Percentiles rank a stretch among this genome's conserved stretches.
These are phyloP conservation scores for Knufia petricola DNA, from an alignment of 2,329 filamentous ascomycete genomes.

Conservation along the genomic window DNA sequence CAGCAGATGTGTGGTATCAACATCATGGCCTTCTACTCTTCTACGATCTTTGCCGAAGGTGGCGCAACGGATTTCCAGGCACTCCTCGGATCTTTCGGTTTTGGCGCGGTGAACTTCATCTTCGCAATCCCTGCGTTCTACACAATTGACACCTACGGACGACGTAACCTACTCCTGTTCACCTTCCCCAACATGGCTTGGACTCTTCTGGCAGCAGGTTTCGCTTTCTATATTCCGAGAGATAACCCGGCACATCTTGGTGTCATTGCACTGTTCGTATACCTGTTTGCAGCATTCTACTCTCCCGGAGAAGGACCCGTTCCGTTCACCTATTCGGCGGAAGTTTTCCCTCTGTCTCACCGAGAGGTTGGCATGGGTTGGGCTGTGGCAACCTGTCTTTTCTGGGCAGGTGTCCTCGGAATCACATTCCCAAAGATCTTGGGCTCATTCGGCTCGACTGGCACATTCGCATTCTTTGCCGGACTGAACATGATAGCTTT, in stretches of 20 bases:
- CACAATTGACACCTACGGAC: constrained; percentile 60
- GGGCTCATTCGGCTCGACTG: constrained; percentile 30
- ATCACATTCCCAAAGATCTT: constrained; percentile 37
- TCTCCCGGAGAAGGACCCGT: constrained; percentile 53
- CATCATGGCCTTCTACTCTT: constrained; percentile 54
- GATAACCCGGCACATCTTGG: constrained; percentile 39
- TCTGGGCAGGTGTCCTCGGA: constrained; percentile 32
- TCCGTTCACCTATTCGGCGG: constrained; percentile 41
- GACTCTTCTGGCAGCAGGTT: constrained; percentile 55
- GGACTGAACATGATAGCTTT: constrained; percentile 49
- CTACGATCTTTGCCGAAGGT: constrained; percentile 25
- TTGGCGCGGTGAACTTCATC: constrained; percentile 22
- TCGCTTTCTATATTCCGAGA: constrained; percentile 45
- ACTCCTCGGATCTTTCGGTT: constrained; percentile 21
- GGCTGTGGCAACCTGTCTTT: constrained; percentile 28
- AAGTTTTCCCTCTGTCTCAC: constrained; percentile 41
- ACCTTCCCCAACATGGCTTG: constrained; percentile 60
- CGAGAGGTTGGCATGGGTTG: constrained; percentile 36
- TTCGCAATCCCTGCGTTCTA: constrained; percentile 25
- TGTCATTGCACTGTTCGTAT: constrained; percentile 52
- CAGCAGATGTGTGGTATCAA: constrained; percentile 29
- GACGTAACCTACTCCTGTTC: constrained; percentile 52
- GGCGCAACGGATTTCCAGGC: constrained; percentile 18
- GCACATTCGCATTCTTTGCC: constrained; percentile 37
- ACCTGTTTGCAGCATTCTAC: constrained; percentile 56